Conservation (phyloP, 345 rosid species). For the Sonneratia alba region DNA sequence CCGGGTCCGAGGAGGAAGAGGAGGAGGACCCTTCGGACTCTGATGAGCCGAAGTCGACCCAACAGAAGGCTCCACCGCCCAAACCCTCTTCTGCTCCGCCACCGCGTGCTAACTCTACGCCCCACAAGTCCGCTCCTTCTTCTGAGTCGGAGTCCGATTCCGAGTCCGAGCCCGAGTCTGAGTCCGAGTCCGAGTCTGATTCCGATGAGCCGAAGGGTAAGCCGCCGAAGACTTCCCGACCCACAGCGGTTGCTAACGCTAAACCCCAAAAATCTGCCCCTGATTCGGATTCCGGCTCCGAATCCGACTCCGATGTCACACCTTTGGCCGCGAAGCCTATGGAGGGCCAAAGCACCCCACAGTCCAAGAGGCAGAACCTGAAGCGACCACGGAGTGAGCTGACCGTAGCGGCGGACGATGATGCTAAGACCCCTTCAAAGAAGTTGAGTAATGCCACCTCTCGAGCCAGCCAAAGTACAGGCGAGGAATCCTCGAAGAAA, state of each 20-base stretch:
- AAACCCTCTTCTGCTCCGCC: not conserved
- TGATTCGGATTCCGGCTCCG: conserved; percentile 12
- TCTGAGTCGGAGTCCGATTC: not conserved
- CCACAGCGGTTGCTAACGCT: not conserved
- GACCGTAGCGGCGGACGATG: not conserved
- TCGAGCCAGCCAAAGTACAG: not conserved
- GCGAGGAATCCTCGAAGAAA: conserved; percentile 8
- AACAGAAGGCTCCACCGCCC: not conserved
- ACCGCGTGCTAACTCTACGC: not conserved
- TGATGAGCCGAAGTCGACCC: not conserved
- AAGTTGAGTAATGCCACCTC: not conserved
- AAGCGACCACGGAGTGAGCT: not conserved
- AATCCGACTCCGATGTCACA: conserved; percentile 1
- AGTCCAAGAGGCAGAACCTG: not conserved
- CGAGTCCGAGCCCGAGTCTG: not conserved
- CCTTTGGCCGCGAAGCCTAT: conserved; percentile 4
- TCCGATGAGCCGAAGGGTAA: not conserved
- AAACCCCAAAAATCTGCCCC: not conserved
- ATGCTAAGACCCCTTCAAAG: not conserved
- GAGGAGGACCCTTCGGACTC: not conserved
- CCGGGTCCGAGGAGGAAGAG: not conserved
- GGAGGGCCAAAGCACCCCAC: conserved; percentile 2
- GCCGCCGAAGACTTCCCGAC: not conserved
- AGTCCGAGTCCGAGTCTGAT: not conserved
- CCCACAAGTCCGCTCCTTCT: not conserved